Conservation (phyloP, 768 basidiomycete species). For the Collybiopsis confluens region DNA sequence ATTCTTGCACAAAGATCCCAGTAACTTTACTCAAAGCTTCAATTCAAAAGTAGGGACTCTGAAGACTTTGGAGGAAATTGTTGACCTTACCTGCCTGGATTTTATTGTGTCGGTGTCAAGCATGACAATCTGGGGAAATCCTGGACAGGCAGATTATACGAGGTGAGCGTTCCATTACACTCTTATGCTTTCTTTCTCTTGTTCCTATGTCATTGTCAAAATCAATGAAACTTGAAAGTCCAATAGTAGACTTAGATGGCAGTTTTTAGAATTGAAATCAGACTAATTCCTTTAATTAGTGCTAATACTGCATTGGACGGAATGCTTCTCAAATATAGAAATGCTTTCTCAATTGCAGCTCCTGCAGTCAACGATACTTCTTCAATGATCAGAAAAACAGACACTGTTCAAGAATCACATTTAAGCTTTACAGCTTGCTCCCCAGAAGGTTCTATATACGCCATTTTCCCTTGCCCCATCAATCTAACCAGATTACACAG, state of each 20-base stretch:
- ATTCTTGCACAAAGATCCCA: background rate
- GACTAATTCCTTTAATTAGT: background rate
- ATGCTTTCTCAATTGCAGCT: conserved; percentile 1
- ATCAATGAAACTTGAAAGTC: too few relatives aligned
- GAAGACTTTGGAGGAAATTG: background rate
- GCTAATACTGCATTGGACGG: conserved; percentile 6
- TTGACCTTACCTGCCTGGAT: background rate
- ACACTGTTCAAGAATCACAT: background rate
- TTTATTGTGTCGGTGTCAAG: background rate
- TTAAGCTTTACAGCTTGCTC: background rate
- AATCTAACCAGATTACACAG: too few relatives aligned
- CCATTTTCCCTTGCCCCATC: too few relatives aligned
- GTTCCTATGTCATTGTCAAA: too few relatives aligned
- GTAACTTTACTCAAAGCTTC: background rate
- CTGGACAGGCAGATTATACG: background rate
- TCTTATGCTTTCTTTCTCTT: background rate
- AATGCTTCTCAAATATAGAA: background rate
- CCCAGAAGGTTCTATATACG: too few relatives aligned
- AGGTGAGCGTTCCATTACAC: background rate
- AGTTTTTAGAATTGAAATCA: background rate
- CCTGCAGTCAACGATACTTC: background rate
- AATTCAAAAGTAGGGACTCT: background rate
- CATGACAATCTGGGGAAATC: background rate
- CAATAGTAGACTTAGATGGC: too few relatives aligned
- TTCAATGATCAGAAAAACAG: background rate